phyloP scores from a whole-genome alignment of 2,329 filamentous ascomycete species.

The Nigrograna mackinnonii region DNA sequence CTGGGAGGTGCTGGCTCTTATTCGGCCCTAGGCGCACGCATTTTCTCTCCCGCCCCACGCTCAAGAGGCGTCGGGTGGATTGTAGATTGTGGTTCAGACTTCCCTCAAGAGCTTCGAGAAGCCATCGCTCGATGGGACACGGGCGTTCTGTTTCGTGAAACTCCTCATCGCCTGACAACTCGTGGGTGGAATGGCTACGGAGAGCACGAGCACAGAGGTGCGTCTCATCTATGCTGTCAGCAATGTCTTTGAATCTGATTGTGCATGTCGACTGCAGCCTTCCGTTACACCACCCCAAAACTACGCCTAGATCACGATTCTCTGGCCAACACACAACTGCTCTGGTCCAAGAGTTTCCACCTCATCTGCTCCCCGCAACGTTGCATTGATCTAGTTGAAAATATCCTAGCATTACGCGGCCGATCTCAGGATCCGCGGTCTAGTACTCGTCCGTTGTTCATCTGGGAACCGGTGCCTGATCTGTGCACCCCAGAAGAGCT shows the following conservation, averaged over 20 bases:
- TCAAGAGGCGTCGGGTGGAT: slow-evolving; percentile 83
- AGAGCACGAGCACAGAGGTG: slow-evolving; percentile 65
- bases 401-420: slow-evolving; percentile 63
- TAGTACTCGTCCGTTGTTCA: slow-evolving; percentile 65
- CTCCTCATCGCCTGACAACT: slow-evolving; percentile 74
- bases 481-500: slow-evolving; percentile 72
- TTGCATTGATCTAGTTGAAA: slow-evolving; percentile 74
- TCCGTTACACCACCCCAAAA: slow-evolving; percentile 88
- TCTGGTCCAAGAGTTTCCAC: slow-evolving; percentile 79
- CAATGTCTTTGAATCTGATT: slow-evolving; percentile 8
- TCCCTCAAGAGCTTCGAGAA: slow-evolving; percentile 67
- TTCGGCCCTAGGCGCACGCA: slow-evolving; percentile 82
- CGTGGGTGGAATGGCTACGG: slow-evolving; percentile 92
- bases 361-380: slow-evolving; percentile 80
- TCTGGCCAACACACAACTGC: slow-evolving; percentile 63
- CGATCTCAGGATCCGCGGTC: slow-evolving; percentile 23
- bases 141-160: slow-evolving; percentile 68
- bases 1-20: slow-evolving; percentile 90
- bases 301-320: slow-evolving; percentile 75
- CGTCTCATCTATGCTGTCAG: slow-evolving; percentile 5
- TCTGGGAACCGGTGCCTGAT: slow-evolving; percentile 96
- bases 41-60: slow-evolving; percentile 72
- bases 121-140: slow-evolving; percentile 78
- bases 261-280: slow-evolving; percentile 57
- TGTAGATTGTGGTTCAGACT: slow-evolving; percentile 86